phyloP scores from a whole-genome alignment of 2,329 filamentous ascomycete genomes.

The Cyphellophora attinorum region DNA sequence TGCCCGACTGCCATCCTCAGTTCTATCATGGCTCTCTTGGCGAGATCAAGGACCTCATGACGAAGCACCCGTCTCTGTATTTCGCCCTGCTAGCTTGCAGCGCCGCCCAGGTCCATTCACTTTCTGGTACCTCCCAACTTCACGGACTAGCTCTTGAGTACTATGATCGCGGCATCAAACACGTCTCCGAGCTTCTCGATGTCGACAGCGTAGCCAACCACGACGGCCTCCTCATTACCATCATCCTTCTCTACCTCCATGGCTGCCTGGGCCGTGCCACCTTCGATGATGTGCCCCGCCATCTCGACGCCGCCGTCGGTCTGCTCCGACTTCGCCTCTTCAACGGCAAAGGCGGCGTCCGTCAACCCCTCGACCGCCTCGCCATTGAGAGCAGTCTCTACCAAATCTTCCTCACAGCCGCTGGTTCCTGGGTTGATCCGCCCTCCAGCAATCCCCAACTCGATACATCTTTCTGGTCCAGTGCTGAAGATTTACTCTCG shows the following conservation, averaged over 20 bases:
- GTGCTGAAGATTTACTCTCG: conserved; percentile 8
- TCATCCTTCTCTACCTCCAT: conserved; percentile 13
- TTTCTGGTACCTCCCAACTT: conserved; percentile 8
- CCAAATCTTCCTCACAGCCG: conserved; percentile 10
- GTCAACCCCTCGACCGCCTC: conserved; percentile 9
- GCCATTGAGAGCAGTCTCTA: conserved; percentile 11
- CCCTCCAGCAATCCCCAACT: conserved; percentile 6
- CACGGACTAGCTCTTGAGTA: conserved; percentile 11
- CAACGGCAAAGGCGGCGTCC: conserved; percentile 2
- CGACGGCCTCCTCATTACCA: conserved; percentile 8
- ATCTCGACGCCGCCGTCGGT: conserved; percentile 11
- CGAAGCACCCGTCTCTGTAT: conserved; percentile 6
- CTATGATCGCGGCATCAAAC: conserved; percentile 8
- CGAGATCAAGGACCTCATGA: conserved; percentile 10
- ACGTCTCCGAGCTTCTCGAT: conserved; percentile 8
- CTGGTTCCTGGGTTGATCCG: conserved; percentile 8
- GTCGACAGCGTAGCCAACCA: conserved; percentile 4
- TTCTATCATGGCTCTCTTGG: conserved; percentile 10
- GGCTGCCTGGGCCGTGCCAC: conserved; percentile 12
- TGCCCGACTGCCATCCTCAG: conserved; percentile 9
- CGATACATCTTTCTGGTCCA: conserved; percentile 9
- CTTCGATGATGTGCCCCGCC: conserved; percentile 10
- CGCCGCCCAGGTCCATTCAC: conserved; percentile 10
- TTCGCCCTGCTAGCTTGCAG: conserved; percentile 10
- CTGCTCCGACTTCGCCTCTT: conserved; percentile 10